Evolutionary conservation across 1,284 basidiomycete species (phyloP), one percentile per base, ranked within the genome.

Genomic region (Tetrapyrgos nigripes): DNA sequence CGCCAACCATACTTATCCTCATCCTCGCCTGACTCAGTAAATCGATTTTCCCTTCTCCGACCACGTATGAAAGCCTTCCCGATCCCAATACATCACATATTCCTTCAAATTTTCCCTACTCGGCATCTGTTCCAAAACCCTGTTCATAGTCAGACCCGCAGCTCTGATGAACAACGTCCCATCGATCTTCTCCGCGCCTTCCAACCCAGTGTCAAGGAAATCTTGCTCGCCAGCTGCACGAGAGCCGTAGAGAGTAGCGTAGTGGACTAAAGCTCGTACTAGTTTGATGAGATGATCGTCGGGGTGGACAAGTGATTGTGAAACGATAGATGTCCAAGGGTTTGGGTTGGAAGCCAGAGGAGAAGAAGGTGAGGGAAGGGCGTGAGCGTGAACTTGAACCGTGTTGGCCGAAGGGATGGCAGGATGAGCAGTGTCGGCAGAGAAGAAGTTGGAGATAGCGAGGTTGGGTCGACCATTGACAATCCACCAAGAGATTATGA

Each of bases 211-310:
- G 6, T 64, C 73, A 28, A 64, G 64, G 53, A 78, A 75, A 33
- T 33, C 31, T 33, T 33, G 31, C 14, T 33, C 31, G 14, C 31
- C 31, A 33, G 31, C 31, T 8, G 31, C 8, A 33, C 31, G 31
- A 33, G 54, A 26, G 5, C 81, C 84, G 47, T 82, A 85, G 47
- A 79, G 50, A 19, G 68, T 54, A 2, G 75, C 78, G 53, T 79
- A 85, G 66, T 85, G 82, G 10, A 75, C 76, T 47, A 88, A 70
- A 3, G 86, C 75, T 17, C 86, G 79, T 62, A 85, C 82, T 26
- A 82, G 65, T 70, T 88, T 88, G 60, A 79, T 74, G 4, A 87
- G 66, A 67, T 88, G 86, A 59, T 88, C 85, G 64, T 87, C 81
- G 1, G 83, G 81, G 60, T 85, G 82, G 19, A 74, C 63, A 50